A percentile compares a stretch with the other conserved stretches of the same genome.
These are phyloP conservation scores for Pythium brassicae DNA, from an alignment of 352 stramenopile genomes.

Conservation along the genomic window DNA sequence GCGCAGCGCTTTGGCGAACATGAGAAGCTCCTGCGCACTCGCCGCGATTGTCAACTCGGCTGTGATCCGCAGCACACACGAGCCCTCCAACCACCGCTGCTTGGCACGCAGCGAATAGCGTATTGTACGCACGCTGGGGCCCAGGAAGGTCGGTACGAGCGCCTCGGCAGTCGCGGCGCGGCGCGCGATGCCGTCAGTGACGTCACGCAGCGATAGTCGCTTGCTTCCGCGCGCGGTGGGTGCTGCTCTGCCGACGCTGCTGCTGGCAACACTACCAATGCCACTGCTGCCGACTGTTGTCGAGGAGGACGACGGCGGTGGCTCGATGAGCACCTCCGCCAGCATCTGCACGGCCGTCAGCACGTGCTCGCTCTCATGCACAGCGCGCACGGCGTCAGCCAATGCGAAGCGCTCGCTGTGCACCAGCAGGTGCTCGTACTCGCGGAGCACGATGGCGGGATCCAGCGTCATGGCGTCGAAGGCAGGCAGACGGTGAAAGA, in stretches of 20 bases:
- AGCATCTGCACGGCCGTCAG: not conserved
- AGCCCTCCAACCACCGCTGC: no score
- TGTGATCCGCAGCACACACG: not conserved
- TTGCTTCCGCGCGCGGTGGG: not conserved
- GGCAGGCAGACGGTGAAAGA: no score
- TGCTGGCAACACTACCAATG: not conserved
- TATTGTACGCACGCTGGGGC: conserved; percentile 13
- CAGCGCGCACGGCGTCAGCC: conserved; percentile 13
- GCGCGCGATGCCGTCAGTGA: conserved; percentile 8
- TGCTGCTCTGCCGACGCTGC: not conserved
- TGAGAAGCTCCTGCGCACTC: conserved; percentile 13
- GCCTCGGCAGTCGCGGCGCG: conserved; percentile 2
- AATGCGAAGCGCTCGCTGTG: conserved; percentile 34
- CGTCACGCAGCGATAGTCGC: conserved; percentile 5
- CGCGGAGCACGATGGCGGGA: conserved; percentile 8
- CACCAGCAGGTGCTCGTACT: conserved; percentile 48
- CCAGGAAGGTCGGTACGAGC: conserved; percentile 16
- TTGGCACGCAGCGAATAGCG: not conserved
- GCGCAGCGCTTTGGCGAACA: conserved; percentile 9
- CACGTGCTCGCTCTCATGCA: conserved; percentile 1
- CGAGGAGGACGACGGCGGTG: not conserved
- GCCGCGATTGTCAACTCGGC: not conserved
- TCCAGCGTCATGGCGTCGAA: no score
- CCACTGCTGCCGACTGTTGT: not conserved
- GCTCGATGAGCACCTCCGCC: not conserved